These are phyloP conservation scores for Penicillium canescens DNA, from an alignment of 495 filamentous ascomycete species.

Conservation along the genomic window DNA sequence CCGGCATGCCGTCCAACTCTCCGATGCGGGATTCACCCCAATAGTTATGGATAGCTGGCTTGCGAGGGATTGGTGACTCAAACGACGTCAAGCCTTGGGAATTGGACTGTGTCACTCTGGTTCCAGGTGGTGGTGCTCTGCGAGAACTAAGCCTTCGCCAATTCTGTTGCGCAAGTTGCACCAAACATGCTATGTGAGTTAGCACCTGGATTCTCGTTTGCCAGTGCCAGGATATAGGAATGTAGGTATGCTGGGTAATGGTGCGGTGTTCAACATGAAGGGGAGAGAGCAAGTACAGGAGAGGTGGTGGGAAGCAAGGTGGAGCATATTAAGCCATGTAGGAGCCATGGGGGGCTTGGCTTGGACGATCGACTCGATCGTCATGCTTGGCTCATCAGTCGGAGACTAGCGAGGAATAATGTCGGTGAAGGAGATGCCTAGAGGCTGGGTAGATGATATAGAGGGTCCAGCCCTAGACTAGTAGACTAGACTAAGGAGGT, in stretches of 20 bases:
- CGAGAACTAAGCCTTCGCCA: constrained; percentile 27
- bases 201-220: not conserved
- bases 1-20: constrained; percentile 1
- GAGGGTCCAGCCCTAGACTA: too few species aligned
- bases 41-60: not conserved
- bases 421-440: constrained; percentile 4
- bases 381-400: constrained; percentile 1
- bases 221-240: not conserved
- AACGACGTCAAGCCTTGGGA: constrained; percentile 1
- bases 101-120: not conserved
- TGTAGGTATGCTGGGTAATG: constrained; percentile 2
- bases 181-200: constrained; percentile 1
- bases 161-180: constrained; percentile 11
- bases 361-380: not conserved
- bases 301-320: not conserved
- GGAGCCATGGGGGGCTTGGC: not conserved
- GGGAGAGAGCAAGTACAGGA: not conserved
- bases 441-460: too few species aligned
- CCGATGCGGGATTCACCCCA: not conserved
- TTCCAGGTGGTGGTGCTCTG: not conserved
- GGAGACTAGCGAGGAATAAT: not conserved
- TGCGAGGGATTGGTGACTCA: not conserved
- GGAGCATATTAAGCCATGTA: not conserved
- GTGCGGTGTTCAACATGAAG: not conserved
- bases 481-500: not conserved